Evolutionary conservation across 2,329 filamentous ascomycete genomes (phyloP), one percentile per base, ranked within the genome.

Genomic region (Paradendryphiella salina): DNA sequence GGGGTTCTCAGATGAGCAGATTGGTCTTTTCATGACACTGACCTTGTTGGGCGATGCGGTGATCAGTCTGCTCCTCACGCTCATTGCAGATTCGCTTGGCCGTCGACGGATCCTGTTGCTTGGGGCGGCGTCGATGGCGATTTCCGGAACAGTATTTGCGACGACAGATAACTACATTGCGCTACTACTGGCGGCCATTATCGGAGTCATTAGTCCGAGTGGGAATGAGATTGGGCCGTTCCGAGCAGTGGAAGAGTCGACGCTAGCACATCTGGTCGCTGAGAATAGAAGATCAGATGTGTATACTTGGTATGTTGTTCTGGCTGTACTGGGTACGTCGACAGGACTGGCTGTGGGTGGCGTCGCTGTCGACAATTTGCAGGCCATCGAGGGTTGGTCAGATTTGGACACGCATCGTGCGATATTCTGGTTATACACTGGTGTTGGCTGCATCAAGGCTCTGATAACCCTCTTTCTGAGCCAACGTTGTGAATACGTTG

Each of bases 401-500:
- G 65, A 69, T 23, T 44, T 74, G 21, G 69, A 70, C 26, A 70
- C 74, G 0, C 78, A 74, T 37, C 70, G 72, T 2, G 53, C 70
- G 0, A 63, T 78, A 2, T 79, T 79, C 56, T 74, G 70, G 67
- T 53, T 74, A 1, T 79, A 79, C 52, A 75, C 74, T 2, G 59
- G 62, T 1, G 64, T 77, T 3, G 77, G 76, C 0, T 50, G 70
- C 13, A 28, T 73, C 43, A 78, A 77, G 49, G 69, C 68, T 3
- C 21, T 64, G 1, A 57, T 76, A 59, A 73, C 71, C 1, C 36
- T 76, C n/a, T 61, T 73, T 7, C 51, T 79, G 41, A 77, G 74
- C 51, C 35, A 42, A 3, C 35, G 54, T 10, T 77, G 75, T 50
- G 76, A 78, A 56, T 64, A 64, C 17, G 48, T 39, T 15, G 46